Evolutionary conservation across 2,329 filamentous ascomycete species (phyloP), one percentile per base, ranked within the genome.

Genomic region (Fusarium zealandicum): DNA sequence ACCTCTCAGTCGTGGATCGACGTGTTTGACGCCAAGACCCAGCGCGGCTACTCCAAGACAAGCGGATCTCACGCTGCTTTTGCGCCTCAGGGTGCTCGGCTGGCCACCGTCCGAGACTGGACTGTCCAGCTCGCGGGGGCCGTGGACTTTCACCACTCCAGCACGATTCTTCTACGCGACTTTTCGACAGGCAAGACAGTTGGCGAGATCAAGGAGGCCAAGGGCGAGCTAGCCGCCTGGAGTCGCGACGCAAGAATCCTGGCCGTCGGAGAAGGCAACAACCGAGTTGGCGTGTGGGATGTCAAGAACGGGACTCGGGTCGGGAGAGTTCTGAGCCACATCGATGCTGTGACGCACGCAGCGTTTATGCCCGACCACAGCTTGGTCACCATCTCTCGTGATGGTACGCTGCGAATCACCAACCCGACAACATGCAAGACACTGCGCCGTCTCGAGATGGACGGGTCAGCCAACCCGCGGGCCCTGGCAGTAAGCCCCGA

Each of bases 321-420:
- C 1, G 72, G 73, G 18, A 64, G 66, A 13, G 70, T 76, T 11
- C 43, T 71, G 18, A 63, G 69, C 38, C 76, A 78, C 65, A 69
- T 70, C 39, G 73, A 71, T 37, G 54, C 62, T 35, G 65, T 78
- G 22, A 76, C 72, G 5, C 73, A 77, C 65, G 64, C 73, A 3
- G 68, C 69, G 33, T 77, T 78, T 13, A 65, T 68, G 37, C 66
- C 70, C 0, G 66, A 69, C 13, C 57, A 55, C 7, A 65, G 52
- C 31, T 51, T 78, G 2, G 75, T 75, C 3, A 76, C 73, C 1
- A 62, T 70, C 10, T 74, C 73, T 2, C 61, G 65, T 17, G 76
- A 78, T 11, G 74, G 75, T 3, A 75, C 69, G 1, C 59, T 75
- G 17, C 66, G 76, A 32, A 60, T 78, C 46, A 77, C 72, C 25